Percentiles rank a stretch among this genome's conserved stretches.
Conservation (phyloP, 2,329 filamentous ascomycete genomes). For the Xylariales sp. region DNA sequence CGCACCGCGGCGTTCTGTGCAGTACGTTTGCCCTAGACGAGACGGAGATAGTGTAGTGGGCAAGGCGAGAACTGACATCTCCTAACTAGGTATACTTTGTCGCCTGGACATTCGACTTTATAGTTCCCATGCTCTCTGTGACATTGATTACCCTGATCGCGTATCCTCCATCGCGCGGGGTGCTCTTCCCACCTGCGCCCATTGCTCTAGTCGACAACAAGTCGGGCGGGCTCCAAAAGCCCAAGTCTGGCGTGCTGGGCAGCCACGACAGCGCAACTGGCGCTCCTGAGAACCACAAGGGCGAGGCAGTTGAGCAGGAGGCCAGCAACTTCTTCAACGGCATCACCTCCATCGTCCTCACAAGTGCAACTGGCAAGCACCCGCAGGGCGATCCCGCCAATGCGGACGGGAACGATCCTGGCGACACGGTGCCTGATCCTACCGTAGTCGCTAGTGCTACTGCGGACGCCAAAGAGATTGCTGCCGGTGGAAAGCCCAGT, state of each 20-base stretch:
- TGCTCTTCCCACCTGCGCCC: constrained; percentile 74
- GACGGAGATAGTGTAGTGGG: no score
- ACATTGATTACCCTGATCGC: constrained; percentile 62
- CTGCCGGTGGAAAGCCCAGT: constrained; percentile 41
- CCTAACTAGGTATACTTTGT: constrained; percentile 37
- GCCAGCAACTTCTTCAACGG: constrained; percentile 76
- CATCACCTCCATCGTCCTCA: constrained; percentile 67
- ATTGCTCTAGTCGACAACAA: constrained; percentile 65
- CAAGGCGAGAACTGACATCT: background rate
- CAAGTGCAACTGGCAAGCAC: constrained; percentile 73
- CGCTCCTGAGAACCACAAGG: constrained; percentile 77
- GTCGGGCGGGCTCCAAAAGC: constrained; percentile 73
- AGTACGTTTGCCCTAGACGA: no score
- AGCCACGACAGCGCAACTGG: constrained; percentile 75
- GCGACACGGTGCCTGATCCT: constrained; percentile 25
- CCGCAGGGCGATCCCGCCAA: constrained; percentile 61
- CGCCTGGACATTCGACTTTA: constrained; percentile 70
- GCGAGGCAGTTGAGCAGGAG: constrained; percentile 79
- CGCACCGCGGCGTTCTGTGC: constrained; percentile 64
- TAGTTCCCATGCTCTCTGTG: constrained; percentile 56
- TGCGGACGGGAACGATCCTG: constrained; percentile 21
- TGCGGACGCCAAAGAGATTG: constrained; percentile 35
- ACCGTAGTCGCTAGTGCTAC: constrained; percentile 31
- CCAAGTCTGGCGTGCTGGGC: constrained; percentile 69
- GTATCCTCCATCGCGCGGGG: constrained; percentile 55